Evolutionary conservation across 2,329 filamentous ascomycete genomes (phyloP).

Genomic region (Cladorrhinum sp.): DNA sequence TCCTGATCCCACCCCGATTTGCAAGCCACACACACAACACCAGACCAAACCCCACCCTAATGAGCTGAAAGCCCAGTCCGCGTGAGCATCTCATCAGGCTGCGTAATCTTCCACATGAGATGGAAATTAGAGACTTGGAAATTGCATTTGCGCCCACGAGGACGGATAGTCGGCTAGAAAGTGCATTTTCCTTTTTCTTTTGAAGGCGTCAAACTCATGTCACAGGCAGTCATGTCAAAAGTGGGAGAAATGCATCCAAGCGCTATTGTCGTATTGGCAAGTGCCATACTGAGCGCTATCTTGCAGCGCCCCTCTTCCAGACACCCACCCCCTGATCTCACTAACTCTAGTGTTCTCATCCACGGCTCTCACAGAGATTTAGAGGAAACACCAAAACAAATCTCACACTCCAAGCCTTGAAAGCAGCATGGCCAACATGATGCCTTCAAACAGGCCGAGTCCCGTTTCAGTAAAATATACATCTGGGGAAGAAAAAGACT

Average conservation of each 20-base stretch:
- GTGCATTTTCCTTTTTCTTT: neutral
- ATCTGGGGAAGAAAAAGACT: slow-evolving; percentile 6
- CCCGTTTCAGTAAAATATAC: slow-evolving; percentile 7
- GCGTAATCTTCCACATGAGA: neutral
- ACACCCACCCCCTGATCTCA: neutral
- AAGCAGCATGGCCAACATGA: slow-evolving; percentile 6
- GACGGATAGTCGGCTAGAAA: neutral
- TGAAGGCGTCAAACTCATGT: neutral
- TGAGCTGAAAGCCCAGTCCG: neutral
- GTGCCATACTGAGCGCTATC: neutral
- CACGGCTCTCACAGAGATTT: neutral
- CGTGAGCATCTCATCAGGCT: neutral
- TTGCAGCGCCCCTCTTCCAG: neutral
- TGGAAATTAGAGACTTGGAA: neutral
- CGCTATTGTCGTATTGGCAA: neutral
- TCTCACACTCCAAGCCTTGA: neutral
- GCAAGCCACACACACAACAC: neutral
- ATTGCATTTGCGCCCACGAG: neutral
- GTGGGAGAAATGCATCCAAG: neutral
- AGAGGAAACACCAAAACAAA: neutral
- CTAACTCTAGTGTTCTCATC: neutral
- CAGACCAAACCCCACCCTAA: neutral
- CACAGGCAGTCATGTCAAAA: neutral
- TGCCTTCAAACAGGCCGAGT: neutral
- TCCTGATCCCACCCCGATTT: neutral